These are phyloP conservation scores for Mucor lusitanicus DNA, from an alignment of 371 early-diverging fungal species.

Conservation along the genomic window DNA sequence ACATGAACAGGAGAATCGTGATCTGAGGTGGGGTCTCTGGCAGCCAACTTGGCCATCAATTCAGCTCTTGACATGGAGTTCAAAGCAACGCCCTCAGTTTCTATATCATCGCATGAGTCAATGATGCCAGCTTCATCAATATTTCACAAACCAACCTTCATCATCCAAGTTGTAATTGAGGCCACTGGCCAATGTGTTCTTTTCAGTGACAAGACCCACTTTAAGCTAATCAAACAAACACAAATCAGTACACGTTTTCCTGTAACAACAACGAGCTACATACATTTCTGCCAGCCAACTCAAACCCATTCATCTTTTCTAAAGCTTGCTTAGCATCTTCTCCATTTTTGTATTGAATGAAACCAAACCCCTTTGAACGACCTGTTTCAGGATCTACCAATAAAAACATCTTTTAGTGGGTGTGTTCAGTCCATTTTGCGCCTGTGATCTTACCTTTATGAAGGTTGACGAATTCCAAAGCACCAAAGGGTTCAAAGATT, in stretches of 20 bases:
- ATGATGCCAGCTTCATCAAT: not conserved
- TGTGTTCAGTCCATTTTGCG: not conserved
- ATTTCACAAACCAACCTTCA: conserved; percentile 39
- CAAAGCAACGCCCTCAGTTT: conserved; percentile 69
- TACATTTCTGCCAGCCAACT: conserved; percentile 51
- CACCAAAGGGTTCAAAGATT: conserved; percentile 89
- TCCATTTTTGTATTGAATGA: conserved; percentile 77
- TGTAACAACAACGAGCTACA: not conserved
- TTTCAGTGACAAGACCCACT: conserved; percentile 81
- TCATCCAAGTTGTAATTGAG: conserved; percentile 53
- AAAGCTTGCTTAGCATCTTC: conserved; percentile 83
- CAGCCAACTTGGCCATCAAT: conserved; percentile 85
- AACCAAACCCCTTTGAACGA: conserved; percentile 86
- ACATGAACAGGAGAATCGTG: not conserved
- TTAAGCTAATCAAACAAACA: conserved; percentile 60
- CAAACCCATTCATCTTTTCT: conserved; percentile 86
- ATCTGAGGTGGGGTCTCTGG: conserved; percentile 30
- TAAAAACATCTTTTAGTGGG: not conserved
- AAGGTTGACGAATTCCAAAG: conserved; percentile 81
- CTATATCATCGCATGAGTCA: conserved; percentile 22
- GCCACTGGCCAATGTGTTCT: conserved; percentile 33
- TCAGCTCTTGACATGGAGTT: conserved; percentile 80
- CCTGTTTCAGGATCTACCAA: conserved; percentile 74
- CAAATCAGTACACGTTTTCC: not conserved
- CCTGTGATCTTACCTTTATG: conserved; percentile 50